A percentile compares a stretch with the other conserved stretches of the same genome.
These are phyloP conservation scores for Fusarium lyarnte DNA, from an alignment of 2,329 filamentous ascomycete genomes.

Conservation along the genomic window DNA sequence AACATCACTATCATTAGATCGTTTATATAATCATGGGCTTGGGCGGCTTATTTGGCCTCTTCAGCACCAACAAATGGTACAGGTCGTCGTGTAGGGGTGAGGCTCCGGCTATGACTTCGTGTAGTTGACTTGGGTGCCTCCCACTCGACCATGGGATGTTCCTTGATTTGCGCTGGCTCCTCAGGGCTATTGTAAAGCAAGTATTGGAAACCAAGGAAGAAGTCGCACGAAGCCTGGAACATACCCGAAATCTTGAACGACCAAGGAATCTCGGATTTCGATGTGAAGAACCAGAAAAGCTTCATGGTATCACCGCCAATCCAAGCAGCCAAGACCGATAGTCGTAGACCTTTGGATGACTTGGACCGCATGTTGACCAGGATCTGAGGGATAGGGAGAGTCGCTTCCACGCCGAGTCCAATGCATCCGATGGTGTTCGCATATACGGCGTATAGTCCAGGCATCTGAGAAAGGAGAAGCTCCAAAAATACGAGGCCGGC, in stretches of 20 bases:
- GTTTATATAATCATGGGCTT: slow-evolving; percentile 9
- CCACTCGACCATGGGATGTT: slow-evolving; percentile 51
- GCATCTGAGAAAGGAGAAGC: slow-evolving; percentile 69
- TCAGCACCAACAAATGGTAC: slow-evolving; percentile 51
- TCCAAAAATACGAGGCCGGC: slow-evolving; percentile 70
- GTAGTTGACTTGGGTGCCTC: slow-evolving; percentile 41
- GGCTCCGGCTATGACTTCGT: slow-evolving; percentile 47
- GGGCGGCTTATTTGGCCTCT: slow-evolving; percentile 26
- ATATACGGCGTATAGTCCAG: slow-evolving; percentile 70
- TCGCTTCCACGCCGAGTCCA: slow-evolving; percentile 82
- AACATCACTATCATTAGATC: slow-evolving; percentile 28
- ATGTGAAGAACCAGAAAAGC: slow-evolving; percentile 85
- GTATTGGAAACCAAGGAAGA: slow-evolving; percentile 79
- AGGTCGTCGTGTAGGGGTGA: slow-evolving; percentile 53
- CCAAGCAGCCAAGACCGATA: slow-evolving; percentile 82
- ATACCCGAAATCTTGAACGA: slow-evolving; percentile 85
- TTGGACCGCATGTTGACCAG: slow-evolving; percentile 72
- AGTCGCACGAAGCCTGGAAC: slow-evolving; percentile 82
- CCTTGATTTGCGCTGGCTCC: slow-evolving; percentile 48
- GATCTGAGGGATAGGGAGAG: slow-evolving; percentile 83
- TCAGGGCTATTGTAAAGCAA: slow-evolving; percentile 70
- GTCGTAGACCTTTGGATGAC: slow-evolving; percentile 80
- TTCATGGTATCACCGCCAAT: slow-evolving; percentile 85
- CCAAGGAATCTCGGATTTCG: slow-evolving; percentile 74
- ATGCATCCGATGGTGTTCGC: slow-evolving; percentile 75